These are phyloP conservation scores for Spongospora subterranea DNA, from an alignment of 208 protist genomes.

Conservation along the genomic window DNA sequence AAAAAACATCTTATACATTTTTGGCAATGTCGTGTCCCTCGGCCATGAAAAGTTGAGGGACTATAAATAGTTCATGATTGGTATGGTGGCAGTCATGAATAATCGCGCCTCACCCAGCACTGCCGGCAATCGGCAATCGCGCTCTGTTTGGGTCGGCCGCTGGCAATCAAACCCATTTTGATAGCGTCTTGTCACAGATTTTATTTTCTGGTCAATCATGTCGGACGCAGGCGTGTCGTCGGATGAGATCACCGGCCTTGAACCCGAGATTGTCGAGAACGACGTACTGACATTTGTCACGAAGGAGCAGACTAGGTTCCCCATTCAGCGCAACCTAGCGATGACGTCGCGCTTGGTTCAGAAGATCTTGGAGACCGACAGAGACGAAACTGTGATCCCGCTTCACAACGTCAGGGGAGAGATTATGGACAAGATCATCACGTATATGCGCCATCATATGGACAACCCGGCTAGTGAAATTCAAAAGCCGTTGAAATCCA, in stretches of 20 bases:
- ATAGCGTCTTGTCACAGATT: too few species aligned
- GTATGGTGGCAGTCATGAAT: too few species aligned
- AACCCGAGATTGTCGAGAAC: slow-evolving; percentile 58
- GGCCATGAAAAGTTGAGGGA: too few species aligned
- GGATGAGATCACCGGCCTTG: slow-evolving; percentile 60
- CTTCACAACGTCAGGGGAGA: slow-evolving; percentile 65
- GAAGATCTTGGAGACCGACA: slow-evolving; percentile 62
- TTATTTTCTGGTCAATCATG: too few species aligned
- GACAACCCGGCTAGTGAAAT: slow-evolving; percentile 66
- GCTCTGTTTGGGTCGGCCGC: too few species aligned
- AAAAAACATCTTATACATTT: too few species aligned
- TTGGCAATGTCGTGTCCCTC: too few species aligned
- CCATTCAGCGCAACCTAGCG: slow-evolving; percentile 38
- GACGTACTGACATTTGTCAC: slow-evolving; percentile 45
- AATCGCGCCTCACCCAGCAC: too few species aligned
- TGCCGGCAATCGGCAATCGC: too few species aligned
- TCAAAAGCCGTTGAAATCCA: slow-evolving; percentile 63
- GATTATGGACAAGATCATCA: slow-evolving; percentile 62
- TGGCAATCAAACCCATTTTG: too few species aligned
- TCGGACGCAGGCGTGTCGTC: too few species aligned
- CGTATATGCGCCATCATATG: slow-evolving; percentile 63
- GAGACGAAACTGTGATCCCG: slow-evolving; percentile 64
- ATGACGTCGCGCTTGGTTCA: slow-evolving; percentile 61
- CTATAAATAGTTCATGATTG: too few species aligned
- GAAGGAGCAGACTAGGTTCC: slow-evolving; percentile 52